phyloP scores from a whole-genome alignment of 2,329 filamentous ascomycete species.

The Cytospora piceicola region DNA sequence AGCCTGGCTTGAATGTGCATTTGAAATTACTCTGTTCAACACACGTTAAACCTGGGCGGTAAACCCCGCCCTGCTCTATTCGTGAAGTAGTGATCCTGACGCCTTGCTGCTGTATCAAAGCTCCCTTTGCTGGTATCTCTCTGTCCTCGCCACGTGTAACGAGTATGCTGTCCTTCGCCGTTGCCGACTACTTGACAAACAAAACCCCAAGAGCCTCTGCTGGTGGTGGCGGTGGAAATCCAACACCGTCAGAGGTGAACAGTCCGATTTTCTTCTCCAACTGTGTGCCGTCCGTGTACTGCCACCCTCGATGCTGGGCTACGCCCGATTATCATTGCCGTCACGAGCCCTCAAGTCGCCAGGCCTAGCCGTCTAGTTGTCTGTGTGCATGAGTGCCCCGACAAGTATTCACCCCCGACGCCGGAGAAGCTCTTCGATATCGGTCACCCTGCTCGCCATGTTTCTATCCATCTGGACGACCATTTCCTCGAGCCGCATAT shows the following conservation, averaged over 20 bases:
- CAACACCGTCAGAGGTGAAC: neutral
- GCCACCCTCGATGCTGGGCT: neutral
- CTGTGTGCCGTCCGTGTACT: neutral
- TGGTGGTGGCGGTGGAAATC: neutral
- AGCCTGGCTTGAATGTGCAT: neutral
- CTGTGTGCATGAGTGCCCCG: neutral
- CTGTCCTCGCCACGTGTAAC: neutral
- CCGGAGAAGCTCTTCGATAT: constrained; percentile 20
- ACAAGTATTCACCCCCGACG: constrained; percentile 14
- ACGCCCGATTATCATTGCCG: neutral
- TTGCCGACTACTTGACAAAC: neutral
- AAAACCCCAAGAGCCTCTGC: neutral
- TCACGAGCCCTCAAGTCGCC: neutral
- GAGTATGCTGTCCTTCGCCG: neutral
- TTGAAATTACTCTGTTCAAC: neutral
- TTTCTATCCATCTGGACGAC: constrained; percentile 26
- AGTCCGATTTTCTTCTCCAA: neutral
- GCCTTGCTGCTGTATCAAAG: constrained; percentile 16
- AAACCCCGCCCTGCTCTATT: neutral
- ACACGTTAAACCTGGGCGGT: neutral
- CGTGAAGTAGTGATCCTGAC: constrained; percentile 8
- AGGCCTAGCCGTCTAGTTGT: neutral
- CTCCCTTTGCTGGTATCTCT: constrained; percentile 13
- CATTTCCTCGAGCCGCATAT: constrained; percentile 43
- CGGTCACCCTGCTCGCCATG: constrained; percentile 16